These are phyloP conservation scores for Exophiala sp. DNA, from an alignment of 2,329 filamentous ascomycete genomes.

Conservation along the genomic window DNA sequence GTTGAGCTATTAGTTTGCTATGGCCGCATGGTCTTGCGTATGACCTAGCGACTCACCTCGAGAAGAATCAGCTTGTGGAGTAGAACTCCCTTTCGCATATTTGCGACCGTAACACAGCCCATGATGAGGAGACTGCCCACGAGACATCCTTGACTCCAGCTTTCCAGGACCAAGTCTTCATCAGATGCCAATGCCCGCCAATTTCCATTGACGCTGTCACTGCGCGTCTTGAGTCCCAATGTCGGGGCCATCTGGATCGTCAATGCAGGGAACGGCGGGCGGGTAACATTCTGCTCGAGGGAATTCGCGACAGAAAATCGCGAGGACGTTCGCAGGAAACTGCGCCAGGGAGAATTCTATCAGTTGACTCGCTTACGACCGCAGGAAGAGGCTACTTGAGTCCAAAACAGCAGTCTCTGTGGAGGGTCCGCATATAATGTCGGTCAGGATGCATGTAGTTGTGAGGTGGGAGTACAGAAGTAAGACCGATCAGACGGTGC, in stretches of 20 bases:
- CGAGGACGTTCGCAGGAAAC: not conserved
- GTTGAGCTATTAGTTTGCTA: slow-evolving; percentile 9
- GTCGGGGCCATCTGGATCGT: slow-evolving; percentile 13
- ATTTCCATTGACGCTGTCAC: slow-evolving; percentile 15
- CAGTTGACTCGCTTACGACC: not conserved
- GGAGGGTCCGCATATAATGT: not conserved
- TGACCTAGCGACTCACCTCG: slow-evolving; percentile 33
- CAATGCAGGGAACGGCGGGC: not conserved
- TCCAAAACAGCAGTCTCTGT: not conserved
- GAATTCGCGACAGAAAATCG: not conserved
- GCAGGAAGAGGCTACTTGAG: too few species aligned
- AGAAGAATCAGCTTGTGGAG: slow-evolving; percentile 42
- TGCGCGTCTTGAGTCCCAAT: slow-evolving; percentile 8
- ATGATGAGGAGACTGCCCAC: slow-evolving; percentile 41
- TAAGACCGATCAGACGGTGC: slow-evolving; percentile 2
- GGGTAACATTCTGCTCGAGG: slow-evolving; percentile 3
- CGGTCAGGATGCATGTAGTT: not conserved
- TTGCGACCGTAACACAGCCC: slow-evolving; percentile 40
- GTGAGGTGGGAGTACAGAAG: slow-evolving; percentile 2
- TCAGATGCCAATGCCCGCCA: slow-evolving; percentile 25
- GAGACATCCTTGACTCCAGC: slow-evolving; percentile 41
- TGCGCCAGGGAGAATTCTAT: not conserved
- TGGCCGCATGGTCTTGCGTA: not conserved
- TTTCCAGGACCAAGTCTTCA: slow-evolving; percentile 34
- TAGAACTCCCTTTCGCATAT: slow-evolving; percentile 39